These are phyloP conservation scores for Plasmodium gaboni DNA, from an alignment of 169 alveolate genomes.

Conservation along the genomic window DNA sequence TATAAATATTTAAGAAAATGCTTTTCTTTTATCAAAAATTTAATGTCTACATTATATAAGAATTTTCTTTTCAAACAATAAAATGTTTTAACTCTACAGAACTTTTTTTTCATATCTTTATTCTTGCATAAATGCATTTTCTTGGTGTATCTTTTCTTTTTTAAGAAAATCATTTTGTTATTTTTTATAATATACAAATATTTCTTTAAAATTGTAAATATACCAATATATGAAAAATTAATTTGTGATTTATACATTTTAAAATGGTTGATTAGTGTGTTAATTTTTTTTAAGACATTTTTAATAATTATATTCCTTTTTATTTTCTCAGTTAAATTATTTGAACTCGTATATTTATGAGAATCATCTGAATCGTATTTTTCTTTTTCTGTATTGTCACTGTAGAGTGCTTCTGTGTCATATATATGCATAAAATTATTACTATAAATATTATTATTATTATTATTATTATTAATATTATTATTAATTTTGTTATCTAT, in stretches of 20 bases:
- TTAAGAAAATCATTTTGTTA: slow-evolving; percentile 31
- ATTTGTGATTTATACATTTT: slow-evolving; percentile 24
- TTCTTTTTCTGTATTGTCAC: not conserved
- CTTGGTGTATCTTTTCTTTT: slow-evolving; percentile 24
- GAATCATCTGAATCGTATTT: not conserved
- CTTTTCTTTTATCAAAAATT: slow-evolving; percentile 10
- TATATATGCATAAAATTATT: slow-evolving; percentile 43
- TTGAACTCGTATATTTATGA: not conserved
- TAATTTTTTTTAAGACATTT: slow-evolving; percentile 3
- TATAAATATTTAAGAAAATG: slow-evolving; percentile 28
- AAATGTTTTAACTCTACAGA: slow-evolving; percentile 9
- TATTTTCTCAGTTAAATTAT: not conserved
- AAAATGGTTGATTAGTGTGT: not conserved
- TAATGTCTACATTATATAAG: slow-evolving; percentile 2
- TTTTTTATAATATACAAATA: slow-evolving; percentile 42
- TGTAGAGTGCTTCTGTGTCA: slow-evolving; percentile 27
- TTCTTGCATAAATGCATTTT: slow-evolving; percentile 23
- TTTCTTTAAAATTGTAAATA: slow-evolving; percentile 29
- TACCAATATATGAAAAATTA: slow-evolving; percentile 43
- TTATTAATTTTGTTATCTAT: no score
- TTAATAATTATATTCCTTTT: not conserved
- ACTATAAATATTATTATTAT: not conserved
- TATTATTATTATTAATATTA: no score
- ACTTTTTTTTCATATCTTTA: slow-evolving; percentile 30
- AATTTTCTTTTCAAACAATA: slow-evolving; percentile 8